These are phyloP conservation scores for Lipomyces oligophaga DNA, from an alignment of 805 yeast species.

Conservation along the genomic window DNA sequence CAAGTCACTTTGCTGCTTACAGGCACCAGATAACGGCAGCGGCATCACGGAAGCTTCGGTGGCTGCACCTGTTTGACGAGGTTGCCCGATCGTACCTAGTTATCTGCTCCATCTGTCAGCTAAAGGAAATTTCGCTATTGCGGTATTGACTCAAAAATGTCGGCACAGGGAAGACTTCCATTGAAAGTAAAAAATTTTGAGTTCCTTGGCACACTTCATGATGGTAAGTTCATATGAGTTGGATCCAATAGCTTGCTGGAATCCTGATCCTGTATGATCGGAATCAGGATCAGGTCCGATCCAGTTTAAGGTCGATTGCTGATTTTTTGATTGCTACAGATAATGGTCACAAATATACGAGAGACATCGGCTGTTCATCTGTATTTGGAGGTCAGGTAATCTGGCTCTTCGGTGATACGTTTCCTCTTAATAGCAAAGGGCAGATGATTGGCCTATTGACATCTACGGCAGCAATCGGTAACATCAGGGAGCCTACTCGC, in stretches of 20 bases:
- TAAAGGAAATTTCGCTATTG: too few species aligned
- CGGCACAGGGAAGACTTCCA: slow-evolving; percentile 18
- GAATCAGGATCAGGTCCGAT: neutral
- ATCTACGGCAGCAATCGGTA: slow-evolving; percentile 23
- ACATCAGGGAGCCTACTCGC: slow-evolving; percentile 17
- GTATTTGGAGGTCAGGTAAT: slow-evolving; percentile 12
- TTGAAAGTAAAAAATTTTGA: slow-evolving; percentile 22
- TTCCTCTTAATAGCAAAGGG: slow-evolving; percentile 20
- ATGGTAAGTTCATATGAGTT: slow-evolving; percentile 8
- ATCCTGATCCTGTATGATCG: too few species aligned
- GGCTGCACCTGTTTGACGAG: too few species aligned
- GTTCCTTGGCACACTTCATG: slow-evolving; percentile 25
- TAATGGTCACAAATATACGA: slow-evolving; percentile 22
- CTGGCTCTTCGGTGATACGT: slow-evolving; percentile 27
- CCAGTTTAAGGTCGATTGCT: neutral
- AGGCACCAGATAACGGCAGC: too few species aligned
- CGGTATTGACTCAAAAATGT: too few species aligned
- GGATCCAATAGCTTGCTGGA: too few species aligned
- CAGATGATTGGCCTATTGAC: slow-evolving; percentile 27
- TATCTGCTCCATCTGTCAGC: too few species aligned
- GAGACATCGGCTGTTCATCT: slow-evolving; percentile 27
- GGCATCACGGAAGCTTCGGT: too few species aligned
- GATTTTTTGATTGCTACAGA: slow-evolving; percentile 2
- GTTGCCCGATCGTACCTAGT: too few species aligned
- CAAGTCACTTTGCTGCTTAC: too few species aligned